Evolutionary conservation across 1,139 yeast species (phyloP).

Genomic region (Suhomyces anneliseae): DNA sequence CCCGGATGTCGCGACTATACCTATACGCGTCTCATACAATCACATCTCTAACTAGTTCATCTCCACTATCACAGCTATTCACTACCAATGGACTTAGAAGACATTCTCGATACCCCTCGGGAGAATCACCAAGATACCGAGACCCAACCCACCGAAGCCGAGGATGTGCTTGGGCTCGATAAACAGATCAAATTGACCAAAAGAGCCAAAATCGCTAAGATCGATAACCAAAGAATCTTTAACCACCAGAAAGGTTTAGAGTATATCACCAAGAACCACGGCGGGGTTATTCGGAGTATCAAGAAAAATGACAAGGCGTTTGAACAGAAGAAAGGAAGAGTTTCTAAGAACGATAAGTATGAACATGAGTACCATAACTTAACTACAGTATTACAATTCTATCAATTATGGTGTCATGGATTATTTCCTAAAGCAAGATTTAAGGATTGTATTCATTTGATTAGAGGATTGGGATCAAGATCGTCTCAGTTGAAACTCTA

Average conservation of each 20-base stretch:
- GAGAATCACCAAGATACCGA: background rate
- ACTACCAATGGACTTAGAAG: slow-evolving; percentile 8
- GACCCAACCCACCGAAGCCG: slow-evolving; percentile 7
- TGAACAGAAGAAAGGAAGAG: slow-evolving; percentile 14
- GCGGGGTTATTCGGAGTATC: slow-evolving; percentile 30
- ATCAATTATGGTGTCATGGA: slow-evolving; percentile 85
- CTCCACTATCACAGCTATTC: background rate
- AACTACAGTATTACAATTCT: slow-evolving; percentile 55
- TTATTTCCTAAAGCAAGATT: slow-evolving; percentile 78
- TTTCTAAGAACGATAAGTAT: slow-evolving; percentile 24
- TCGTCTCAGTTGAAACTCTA: slow-evolving; percentile 36
- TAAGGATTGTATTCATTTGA: slow-evolving; percentile 51
- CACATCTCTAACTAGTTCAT: background rate
- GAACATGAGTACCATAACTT: slow-evolving; percentile 45
- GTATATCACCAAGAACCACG: slow-evolving; percentile 42
- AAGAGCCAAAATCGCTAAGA: slow-evolving; percentile 37
- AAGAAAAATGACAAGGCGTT: slow-evolving; percentile 31
- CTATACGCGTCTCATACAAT: background rate
- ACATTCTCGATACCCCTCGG: slow-evolving; percentile 1
- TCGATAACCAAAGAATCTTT: slow-evolving; percentile 52
- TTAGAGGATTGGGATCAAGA: slow-evolving; percentile 34
- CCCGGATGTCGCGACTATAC: background rate
- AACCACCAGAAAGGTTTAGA: slow-evolving; percentile 48
- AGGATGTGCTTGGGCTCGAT: slow-evolving; percentile 42
- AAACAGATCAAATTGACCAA: slow-evolving; percentile 38